Conservation (phyloP, 495 filamentous ascomycete species). For the Ascodesmis nigricans region DNA sequence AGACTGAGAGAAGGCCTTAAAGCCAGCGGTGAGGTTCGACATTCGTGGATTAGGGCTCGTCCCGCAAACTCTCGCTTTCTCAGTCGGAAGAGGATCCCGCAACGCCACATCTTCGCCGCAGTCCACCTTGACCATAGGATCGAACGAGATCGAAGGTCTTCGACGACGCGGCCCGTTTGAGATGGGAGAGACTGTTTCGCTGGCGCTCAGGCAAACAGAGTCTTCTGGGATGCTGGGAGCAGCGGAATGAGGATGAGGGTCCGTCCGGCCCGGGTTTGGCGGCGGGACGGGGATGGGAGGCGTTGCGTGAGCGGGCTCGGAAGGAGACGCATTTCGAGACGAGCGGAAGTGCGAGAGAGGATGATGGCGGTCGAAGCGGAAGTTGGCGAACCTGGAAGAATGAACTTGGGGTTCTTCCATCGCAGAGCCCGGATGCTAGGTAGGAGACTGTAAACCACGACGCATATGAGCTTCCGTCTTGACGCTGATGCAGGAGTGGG, state of each 20-base stretch:
- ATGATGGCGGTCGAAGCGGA: too few relatives aligned
- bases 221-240: slow-evolving; percentile 1
- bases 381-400: too few relatives aligned
- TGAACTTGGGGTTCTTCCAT: too few relatives aligned
- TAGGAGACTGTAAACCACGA: too few relatives aligned
- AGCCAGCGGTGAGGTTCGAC: slow-evolving; percentile 2
- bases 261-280: background rate
- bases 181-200: slow-evolving; percentile 7
- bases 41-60: slow-evolving; percentile 1
- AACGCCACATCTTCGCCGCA: slow-evolving; percentile 21
- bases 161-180: slow-evolving; percentile 13
- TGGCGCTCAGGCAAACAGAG: background rate
- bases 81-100: slow-evolving; percentile 22
- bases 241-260: background rate
- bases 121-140: slow-evolving; percentile 24
- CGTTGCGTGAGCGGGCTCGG: too few relatives aligned
- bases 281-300: slow-evolving; percentile 6
- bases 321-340: too few relatives aligned
- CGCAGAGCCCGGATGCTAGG: too few relatives aligned
- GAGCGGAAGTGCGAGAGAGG: too few relatives aligned
- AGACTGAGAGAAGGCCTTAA: slow-evolving; percentile 7
- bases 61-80: too few relatives aligned
- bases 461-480: too few relatives aligned
- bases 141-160: slow-evolving; percentile 25
- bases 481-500: too few relatives aligned